Conservation (phyloP, 2,329 filamentous ascomycete genomes). For the Colletotrichum sp. region DNA sequence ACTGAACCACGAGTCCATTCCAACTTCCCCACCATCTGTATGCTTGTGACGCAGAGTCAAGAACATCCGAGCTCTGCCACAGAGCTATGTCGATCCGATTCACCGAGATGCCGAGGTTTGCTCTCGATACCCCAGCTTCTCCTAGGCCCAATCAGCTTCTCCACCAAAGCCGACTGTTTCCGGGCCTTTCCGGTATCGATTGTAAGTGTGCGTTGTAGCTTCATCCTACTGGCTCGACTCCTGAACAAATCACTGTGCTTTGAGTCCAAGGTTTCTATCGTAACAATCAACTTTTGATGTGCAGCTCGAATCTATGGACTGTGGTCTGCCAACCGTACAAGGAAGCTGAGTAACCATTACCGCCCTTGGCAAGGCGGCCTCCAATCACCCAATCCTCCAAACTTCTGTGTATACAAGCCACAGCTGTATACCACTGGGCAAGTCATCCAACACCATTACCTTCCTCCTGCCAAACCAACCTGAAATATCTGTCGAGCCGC, state of each 20-base stretch:
- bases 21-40: not conserved
- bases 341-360: not conserved
- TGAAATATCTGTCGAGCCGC: not conserved
- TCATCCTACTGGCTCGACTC: not conserved
- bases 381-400: not conserved
- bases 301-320: conserved; percentile 6
- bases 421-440: not conserved
- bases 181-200: not conserved
- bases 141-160: conserved; percentile 1
- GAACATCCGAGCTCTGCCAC: not conserved
- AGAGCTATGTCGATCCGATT: not conserved
- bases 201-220: not conserved
- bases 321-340: not conserved
- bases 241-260: not conserved
- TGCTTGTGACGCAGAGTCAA: not conserved
- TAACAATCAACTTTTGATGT: conserved; percentile 16
- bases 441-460: conserved; percentile 15
- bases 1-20: not conserved
- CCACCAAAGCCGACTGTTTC: conserved; percentile 10
- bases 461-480: not conserved
- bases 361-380: not conserved
- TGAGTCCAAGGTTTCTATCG: not conserved
- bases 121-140: not conserved
- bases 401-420: conserved; percentile 3
- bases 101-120: conserved; percentile 19